phyloP scores from a whole-genome alignment of 1,284 basidiomycete genomes.

The Neonothopanus nambi region DNA sequence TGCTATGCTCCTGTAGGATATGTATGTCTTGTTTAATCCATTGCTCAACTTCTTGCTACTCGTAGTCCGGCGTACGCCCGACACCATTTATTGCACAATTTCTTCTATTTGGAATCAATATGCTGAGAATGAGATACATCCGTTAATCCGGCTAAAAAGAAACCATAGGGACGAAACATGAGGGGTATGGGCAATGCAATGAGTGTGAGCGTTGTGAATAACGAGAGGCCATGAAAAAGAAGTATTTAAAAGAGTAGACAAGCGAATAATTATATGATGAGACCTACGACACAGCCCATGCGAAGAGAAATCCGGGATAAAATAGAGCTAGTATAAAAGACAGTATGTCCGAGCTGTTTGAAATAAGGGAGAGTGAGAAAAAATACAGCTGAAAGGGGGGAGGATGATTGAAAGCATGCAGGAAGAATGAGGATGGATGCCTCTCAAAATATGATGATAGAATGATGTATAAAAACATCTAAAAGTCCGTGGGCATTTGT shows the following conservation, averaged over 20 bases:
- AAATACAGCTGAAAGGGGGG: neutral
- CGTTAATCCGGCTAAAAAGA: neutral
- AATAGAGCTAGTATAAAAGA: constrained; percentile 4
- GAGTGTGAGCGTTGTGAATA: neutral
- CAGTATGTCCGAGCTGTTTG: neutral
- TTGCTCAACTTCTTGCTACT: too few relatives aligned
- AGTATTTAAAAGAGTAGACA: constrained; percentile 5
- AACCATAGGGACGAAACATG: neutral
- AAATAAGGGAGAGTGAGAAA: neutral
- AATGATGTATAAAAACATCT: neutral
- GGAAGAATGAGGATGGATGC: neutral
- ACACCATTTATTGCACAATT: too few relatives aligned
- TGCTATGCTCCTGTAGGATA: too few relatives aligned
- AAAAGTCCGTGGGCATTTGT: neutral
- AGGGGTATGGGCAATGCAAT: neutral
- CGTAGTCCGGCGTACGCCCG: too few relatives aligned
- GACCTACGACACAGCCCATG: constrained; percentile 17
- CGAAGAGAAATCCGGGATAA: constrained; percentile 16
- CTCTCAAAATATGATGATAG: too few relatives aligned
- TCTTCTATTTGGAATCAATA: neutral
- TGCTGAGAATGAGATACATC: constrained; percentile 3
- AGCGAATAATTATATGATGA: constrained; percentile 20
- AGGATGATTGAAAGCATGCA: neutral
- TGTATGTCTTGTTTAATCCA: too few relatives aligned
- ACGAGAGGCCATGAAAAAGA: neutral